Evolutionary conservation across 2,329 filamentous ascomycete species (phyloP).

Genomic region (Tricladium varicosporioides): DNA sequence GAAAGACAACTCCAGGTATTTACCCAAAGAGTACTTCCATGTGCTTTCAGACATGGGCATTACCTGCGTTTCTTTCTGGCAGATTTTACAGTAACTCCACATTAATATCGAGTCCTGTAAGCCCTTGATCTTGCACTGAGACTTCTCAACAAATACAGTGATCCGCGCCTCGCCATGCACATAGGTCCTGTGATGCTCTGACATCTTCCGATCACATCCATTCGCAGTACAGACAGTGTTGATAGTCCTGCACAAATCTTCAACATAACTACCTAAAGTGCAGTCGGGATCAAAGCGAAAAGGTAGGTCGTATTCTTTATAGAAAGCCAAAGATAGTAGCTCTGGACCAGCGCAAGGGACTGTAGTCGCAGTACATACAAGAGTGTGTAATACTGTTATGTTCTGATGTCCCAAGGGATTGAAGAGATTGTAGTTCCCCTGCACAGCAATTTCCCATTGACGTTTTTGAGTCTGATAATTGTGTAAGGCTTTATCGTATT

Average conservation of each 20-base stretch:
- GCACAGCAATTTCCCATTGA: slow-evolving; percentile 94
- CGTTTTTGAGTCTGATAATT: slow-evolving; percentile 92
- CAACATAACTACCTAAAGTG: slow-evolving; percentile 91
- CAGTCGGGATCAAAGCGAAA: slow-evolving; percentile 76
- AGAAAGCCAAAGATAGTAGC: slow-evolving; percentile 87
- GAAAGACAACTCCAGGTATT: slow-evolving; percentile 96
- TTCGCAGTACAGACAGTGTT: slow-evolving; percentile 77
- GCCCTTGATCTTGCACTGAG: slow-evolving; percentile 62
- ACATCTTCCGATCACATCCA: slow-evolving; percentile 84
- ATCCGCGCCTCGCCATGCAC: slow-evolving; percentile 95
- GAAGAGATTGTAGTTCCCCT: slow-evolving; percentile 84
- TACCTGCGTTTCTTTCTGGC: slow-evolving; percentile 84
- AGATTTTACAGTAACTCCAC: slow-evolving; percentile 96
- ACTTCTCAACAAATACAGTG: slow-evolving; percentile 83
- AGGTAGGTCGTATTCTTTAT: slow-evolving; percentile 77
- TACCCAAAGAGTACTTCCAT: slow-evolving; percentile 98
- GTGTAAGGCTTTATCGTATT: slow-evolving; percentile 92
- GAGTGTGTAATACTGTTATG: slow-evolving; percentile 89
- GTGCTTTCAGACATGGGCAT: slow-evolving; percentile 90
- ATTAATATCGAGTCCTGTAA: slow-evolving; percentile 80
- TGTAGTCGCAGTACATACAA: slow-evolving; percentile 90
- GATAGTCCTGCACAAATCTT: slow-evolving; percentile 78
- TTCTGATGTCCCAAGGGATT: slow-evolving; percentile 96
- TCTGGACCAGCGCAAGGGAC: slow-evolving; percentile 91
- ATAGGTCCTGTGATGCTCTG: slow-evolving; percentile 92